Evolutionary conservation across 148 eudicot species (phyloP).

Genomic region (Silene latifolia): DNA sequence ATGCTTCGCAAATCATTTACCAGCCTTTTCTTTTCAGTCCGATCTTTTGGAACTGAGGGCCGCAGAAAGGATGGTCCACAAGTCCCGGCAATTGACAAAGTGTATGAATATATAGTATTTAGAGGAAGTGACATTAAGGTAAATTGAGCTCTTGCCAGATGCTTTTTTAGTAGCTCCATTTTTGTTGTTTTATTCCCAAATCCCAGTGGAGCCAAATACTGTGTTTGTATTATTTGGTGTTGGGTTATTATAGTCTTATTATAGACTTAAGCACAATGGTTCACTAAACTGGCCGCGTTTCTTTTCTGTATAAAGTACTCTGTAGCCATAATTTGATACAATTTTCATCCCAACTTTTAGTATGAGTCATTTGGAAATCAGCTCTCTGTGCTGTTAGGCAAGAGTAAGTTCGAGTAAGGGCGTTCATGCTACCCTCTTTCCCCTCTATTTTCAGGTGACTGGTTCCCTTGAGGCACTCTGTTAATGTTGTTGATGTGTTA

Average conservation of each 20-base stretch:
- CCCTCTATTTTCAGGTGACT: not conserved
- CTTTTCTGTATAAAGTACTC: not conserved
- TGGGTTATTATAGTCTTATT: not conserved
- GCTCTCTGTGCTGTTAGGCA: not conserved
- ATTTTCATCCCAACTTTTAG: too few relatives aligned
- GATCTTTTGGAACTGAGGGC: constrained; percentile 67
- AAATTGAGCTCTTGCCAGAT: not conserved
- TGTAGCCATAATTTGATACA: not conserved
- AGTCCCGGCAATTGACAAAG: constrained; percentile 45
- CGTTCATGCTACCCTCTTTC: not conserved
- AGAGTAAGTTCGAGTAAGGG: not conserved
- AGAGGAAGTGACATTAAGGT: constrained; percentile 73
- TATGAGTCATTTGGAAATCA: not conserved
- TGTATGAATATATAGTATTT: constrained; percentile 59
- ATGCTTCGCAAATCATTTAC: not conserved
- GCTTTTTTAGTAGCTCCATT: not conserved
- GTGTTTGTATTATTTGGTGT: not conserved
- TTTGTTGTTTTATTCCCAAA: not conserved
- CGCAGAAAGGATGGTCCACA: constrained; percentile 55
- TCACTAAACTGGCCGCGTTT: not conserved
- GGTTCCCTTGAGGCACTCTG: not conserved
- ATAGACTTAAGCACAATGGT: not conserved
- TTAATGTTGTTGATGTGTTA: not conserved
- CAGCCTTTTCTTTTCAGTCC: constrained; percentile 32
- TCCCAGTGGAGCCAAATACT: not conserved